A percentile compares a stretch with the other conserved stretches of the same genome.
Evolutionary conservation across 2,329 filamentous ascomycete genomes (phyloP).

Genomic region (Aschersonia sp.): DNA sequence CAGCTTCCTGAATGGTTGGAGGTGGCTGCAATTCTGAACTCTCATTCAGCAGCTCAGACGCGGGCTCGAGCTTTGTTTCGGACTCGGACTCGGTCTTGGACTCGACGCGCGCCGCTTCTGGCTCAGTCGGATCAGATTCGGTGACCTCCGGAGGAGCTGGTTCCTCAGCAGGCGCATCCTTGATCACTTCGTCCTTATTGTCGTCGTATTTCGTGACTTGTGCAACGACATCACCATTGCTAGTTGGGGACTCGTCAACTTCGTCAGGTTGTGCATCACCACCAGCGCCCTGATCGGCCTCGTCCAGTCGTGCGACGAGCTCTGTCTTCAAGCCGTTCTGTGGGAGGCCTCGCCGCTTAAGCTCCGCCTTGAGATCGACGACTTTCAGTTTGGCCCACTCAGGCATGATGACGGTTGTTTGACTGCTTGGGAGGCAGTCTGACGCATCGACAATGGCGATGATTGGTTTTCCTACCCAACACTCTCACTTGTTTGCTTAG

Average conservation of each 20-base stretch:
- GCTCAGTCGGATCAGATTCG: not conserved
- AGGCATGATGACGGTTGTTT: slow-evolving; percentile 21
- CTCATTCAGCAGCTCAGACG: not conserved
- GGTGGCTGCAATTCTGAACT: not conserved
- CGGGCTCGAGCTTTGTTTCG: not conserved
- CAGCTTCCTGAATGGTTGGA: not conserved
- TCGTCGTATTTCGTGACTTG: not conserved
- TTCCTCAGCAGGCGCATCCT: not conserved
- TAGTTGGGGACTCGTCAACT: not conserved
- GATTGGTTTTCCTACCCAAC: not conserved
- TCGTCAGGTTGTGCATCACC: not conserved
- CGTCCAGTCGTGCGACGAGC: slow-evolving; percentile 48
- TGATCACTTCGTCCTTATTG: not conserved
- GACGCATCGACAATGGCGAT: not conserved
- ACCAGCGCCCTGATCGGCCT: slow-evolving; percentile 7
- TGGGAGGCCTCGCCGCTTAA: slow-evolving; percentile 57
- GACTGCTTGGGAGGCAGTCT: not conserved
- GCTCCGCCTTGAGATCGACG: slow-evolving; percentile 58
- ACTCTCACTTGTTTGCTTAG: not conserved
- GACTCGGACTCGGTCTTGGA: not conserved
- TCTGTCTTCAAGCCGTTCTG: slow-evolving; percentile 59
- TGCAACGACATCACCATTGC: not conserved
- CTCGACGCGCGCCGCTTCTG: not conserved
- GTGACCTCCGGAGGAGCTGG: not conserved
- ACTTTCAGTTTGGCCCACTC: slow-evolving; percentile 54